phyloP scores from a whole-genome alignment of 2,329 filamentous ascomycete genomes.

The Juglanconis sp. region DNA sequence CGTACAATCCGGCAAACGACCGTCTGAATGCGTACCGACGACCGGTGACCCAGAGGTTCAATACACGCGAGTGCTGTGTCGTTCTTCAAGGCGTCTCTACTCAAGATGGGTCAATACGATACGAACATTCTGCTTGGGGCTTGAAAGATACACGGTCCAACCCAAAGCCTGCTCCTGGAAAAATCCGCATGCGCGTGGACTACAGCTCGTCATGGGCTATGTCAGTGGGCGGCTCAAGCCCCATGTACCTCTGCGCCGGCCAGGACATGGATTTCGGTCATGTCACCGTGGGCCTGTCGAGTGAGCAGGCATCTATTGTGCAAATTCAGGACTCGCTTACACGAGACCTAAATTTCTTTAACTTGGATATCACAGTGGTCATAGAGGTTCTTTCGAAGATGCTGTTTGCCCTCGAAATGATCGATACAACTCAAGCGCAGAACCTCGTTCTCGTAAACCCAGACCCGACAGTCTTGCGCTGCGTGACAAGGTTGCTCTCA shows the following conservation, averaged over 20 bases:
- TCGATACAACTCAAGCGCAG: background rate
- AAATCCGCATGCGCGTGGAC: slow-evolving; percentile 28
- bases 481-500: background rate
- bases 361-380: background rate
- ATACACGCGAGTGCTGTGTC: slow-evolving; percentile 32
- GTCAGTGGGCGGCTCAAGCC: slow-evolving; percentile 16
- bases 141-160: too few relatives aligned
- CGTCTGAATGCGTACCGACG: slow-evolving; percentile 36
- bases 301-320: background rate
- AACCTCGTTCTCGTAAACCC: slow-evolving; percentile 31
- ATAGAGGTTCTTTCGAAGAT: background rate
- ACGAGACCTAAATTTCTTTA: background rate
- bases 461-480: background rate
- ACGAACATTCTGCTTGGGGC: slow-evolving; percentile 11
- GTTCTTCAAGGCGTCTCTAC: slow-evolving; percentile 20
- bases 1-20: slow-evolving; percentile 36
- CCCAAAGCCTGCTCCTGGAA: too few relatives aligned
- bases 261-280: slow-evolving; percentile 24
- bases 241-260: slow-evolving; percentile 33
- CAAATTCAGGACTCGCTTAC: background rate
- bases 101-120: slow-evolving; percentile 20
- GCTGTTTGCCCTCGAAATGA: background rate
- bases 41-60: slow-evolving; percentile 28
- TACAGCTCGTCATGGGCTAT: slow-evolving; percentile 35
- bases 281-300: slow-evolving; percentile 28